phyloP scores from a whole-genome alignment of 2,329 filamentous ascomycete species.

The Sporothrix luriei region DNA sequence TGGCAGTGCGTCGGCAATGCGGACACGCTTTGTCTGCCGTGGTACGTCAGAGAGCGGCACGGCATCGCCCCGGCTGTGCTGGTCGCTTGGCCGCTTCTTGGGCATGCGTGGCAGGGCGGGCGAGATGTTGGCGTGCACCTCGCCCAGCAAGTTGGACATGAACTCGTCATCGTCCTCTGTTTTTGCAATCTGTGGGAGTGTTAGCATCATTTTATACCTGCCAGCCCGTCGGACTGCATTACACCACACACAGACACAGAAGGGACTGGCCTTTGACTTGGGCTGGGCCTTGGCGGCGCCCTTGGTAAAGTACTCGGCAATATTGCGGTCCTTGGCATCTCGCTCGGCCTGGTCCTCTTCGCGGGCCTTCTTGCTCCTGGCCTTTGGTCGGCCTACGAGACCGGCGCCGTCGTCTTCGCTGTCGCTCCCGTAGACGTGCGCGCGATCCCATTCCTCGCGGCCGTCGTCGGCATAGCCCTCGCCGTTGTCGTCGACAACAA shows the following conservation, averaged over 20 bases:
- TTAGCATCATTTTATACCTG: neutral
- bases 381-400: conserved; percentile 49
- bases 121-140: conserved; percentile 77
- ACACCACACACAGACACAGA: neutral
- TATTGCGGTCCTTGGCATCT: conserved; percentile 86
- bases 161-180: conserved; percentile 90
- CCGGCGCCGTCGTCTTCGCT: conserved; percentile 64
- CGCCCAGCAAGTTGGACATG: conserved; percentile 77
- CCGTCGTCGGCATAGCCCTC: conserved; percentile 96
- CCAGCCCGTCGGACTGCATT: no score
- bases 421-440: conserved; percentile 69
- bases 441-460: conserved; percentile 87
- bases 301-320: conserved; percentile 91
- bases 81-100: conserved; percentile 71
- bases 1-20: conserved; percentile 54
- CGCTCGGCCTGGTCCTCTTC: conserved; percentile 84
- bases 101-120: conserved; percentile 58
- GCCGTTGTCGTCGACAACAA: conserved; percentile 97
- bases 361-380: conserved; percentile 77
- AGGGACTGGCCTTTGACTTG: conserved; percentile 73
- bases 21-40: conserved; percentile 62
- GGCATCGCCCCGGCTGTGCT: conserved; percentile 71
- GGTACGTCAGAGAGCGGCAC: conserved; percentile 70
- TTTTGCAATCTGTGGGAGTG: conserved; percentile 61
- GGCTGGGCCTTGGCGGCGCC: conserved; percentile 66